A percentile compares a stretch with the other conserved stretches of the same genome.
phyloP scores from a whole-genome alignment of 208 protist species.

The Crithidia expoeki region DNA sequence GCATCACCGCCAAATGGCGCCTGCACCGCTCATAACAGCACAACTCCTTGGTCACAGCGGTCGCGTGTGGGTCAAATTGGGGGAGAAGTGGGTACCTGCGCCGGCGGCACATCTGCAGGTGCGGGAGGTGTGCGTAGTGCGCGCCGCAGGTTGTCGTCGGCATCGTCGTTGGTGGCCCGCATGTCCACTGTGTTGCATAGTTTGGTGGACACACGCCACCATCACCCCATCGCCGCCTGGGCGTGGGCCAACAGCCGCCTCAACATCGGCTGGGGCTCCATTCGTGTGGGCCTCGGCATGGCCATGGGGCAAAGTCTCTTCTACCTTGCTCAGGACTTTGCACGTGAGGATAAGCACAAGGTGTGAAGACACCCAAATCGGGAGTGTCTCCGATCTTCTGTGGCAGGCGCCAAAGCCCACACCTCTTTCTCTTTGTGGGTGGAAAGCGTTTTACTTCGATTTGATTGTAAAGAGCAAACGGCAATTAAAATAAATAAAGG shows the following conservation, averaged over 20 bases:
- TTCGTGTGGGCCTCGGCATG: constrained; percentile 89
- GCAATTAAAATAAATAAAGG: no score
- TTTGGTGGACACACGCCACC: constrained; percentile 28
- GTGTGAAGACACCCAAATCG: neutral
- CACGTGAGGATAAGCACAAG: constrained; percentile 17
- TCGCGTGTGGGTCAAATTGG: neutral
- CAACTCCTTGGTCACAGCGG: neutral
- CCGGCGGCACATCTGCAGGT: no score
- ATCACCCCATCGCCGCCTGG: constrained; percentile 74
- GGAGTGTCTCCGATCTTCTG: neutral
- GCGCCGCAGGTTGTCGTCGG: neutral
- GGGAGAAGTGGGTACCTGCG: no score
- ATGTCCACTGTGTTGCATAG: constrained; percentile 5
- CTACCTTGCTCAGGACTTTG: constrained; percentile 68
- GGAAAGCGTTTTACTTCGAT: no score
- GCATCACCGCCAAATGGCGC: neutral
- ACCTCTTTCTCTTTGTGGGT: no score
- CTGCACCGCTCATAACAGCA: neutral
- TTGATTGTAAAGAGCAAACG: no score
- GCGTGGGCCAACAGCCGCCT: constrained; percentile 83
- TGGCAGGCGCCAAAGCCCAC: no score
- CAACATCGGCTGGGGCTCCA: constrained; percentile 91
- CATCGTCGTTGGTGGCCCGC: neutral
- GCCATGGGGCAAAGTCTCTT: constrained; percentile 86
- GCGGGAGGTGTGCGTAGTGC: neutral